phyloP scores from a whole-genome alignment of 345 rosid genomes.

The Eucalyptus globulus region DNA sequence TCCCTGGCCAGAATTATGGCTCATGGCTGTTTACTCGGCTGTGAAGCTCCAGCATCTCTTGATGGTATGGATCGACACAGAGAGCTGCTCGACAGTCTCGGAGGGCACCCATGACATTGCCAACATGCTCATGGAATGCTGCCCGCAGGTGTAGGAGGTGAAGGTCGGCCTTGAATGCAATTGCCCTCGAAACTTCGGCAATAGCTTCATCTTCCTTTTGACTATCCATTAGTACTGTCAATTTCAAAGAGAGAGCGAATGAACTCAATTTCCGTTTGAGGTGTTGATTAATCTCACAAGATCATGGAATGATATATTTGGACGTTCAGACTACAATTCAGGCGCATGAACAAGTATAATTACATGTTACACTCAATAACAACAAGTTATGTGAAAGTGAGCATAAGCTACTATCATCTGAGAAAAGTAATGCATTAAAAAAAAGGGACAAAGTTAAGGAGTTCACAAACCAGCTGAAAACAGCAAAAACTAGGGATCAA shows the following conservation, averaged over 20 bases:
- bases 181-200: conserved; percentile 73
- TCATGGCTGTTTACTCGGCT: conserved; percentile 92
- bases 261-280: not conserved
- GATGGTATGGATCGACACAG: conserved; percentile 87
- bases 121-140: conserved; percentile 80
- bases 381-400: not conserved
- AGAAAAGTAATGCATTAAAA: not conserved
- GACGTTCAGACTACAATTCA: not conserved
- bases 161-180: conserved; percentile 86
- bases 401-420: not conserved
- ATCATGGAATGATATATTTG: not conserved
- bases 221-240: conserved; percentile 85
- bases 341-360: not conserved
- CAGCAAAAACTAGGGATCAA: not conserved
- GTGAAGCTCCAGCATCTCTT: conserved; percentile 86
- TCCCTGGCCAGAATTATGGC: conserved; percentile 22
- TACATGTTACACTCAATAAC: not conserved
- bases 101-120: conserved; percentile 55
- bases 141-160: conserved; percentile 92
- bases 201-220: conserved; percentile 87
- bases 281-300: not conserved
- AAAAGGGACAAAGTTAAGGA: not conserved
- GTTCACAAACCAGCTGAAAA: not conserved
- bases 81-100: conserved; percentile 97
- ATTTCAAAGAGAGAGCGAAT: not conserved